Evolutionary conservation across 768 basidiomycete species (phyloP).

Genomic region (Russula emetica): DNA sequence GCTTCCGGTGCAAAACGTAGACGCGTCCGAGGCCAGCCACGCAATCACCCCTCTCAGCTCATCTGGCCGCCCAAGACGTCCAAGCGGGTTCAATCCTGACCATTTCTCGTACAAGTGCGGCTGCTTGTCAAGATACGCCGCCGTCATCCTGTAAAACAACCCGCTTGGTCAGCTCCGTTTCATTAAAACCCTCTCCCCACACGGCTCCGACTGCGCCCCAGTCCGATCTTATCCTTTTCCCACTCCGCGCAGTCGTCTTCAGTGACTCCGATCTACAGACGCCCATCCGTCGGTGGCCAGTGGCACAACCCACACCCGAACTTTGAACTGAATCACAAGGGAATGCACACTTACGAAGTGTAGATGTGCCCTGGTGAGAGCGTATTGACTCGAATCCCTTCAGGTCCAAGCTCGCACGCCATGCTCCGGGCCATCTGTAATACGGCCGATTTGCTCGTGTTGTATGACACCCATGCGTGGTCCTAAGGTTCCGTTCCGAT

Average conservation of each 20-base stretch:
- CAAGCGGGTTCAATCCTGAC: slow-evolving; percentile 65
- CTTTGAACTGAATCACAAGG: not conserved
- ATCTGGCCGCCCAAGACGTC: slow-evolving; percentile 65
- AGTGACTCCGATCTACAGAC: slow-evolving; percentile 1
- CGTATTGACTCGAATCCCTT: slow-evolving; percentile 67
- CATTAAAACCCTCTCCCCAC: not conserved
- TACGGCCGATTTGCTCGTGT: slow-evolving; percentile 72
- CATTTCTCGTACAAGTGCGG: slow-evolving; percentile 62
- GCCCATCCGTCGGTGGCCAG: not conserved
- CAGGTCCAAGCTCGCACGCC: slow-evolving; percentile 70
- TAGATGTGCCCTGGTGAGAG: slow-evolving; percentile 76
- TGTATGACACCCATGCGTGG: slow-evolving; percentile 73
- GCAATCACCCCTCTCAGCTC: slow-evolving; percentile 67
- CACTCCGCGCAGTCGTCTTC: slow-evolving; percentile 7
- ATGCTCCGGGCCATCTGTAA: slow-evolving; percentile 78
- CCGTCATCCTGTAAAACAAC: slow-evolving; percentile 56
- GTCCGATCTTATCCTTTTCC: not conserved
- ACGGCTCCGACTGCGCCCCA: slow-evolving; percentile 9
- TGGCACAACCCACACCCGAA: not conserved
- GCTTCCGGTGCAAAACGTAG: slow-evolving; percentile 77
- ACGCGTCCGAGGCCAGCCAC: slow-evolving; percentile 74
- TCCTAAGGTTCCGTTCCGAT: slow-evolving; percentile 40
- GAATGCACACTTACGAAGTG: slow-evolving; percentile 36
- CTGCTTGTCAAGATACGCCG: slow-evolving; percentile 60
- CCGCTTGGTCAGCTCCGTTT: slow-evolving; percentile 6